Conservation (phyloP, 768 basidiomycete genomes). For the Suillus plorans region DNA sequence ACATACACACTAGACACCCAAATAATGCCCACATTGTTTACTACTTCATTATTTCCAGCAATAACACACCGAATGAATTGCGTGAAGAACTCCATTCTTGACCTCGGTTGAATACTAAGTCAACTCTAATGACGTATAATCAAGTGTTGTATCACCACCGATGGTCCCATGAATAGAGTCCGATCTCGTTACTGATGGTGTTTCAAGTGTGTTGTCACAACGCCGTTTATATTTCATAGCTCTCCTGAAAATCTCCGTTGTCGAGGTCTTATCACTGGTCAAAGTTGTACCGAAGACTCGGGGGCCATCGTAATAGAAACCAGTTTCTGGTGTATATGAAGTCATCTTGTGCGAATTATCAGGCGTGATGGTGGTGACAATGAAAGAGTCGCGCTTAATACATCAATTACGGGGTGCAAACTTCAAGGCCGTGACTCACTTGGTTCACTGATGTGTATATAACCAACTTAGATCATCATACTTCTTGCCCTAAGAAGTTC, state of each 20-base stretch:
- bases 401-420: background rate
- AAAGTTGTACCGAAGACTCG: background rate
- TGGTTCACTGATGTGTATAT: background rate
- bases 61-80: background rate
- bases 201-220: background rate
- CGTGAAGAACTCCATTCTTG: constrained; percentile 3
- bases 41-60: constrained; percentile 10
- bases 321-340: background rate
- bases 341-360: background rate
- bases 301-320: background rate
- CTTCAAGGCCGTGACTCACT: background rate
- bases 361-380: background rate
- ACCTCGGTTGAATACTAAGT: background rate
- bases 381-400: background rate
- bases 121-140: background rate
- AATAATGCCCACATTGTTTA: constrained; percentile 12
- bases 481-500: constrained; percentile 21
- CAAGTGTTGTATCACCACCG: background rate
- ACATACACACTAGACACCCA: constrained; percentile 9
- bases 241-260: background rate
- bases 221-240: background rate
- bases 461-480: constrained; percentile 6
- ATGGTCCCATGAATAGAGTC: background rate
- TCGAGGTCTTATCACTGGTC: background rate
- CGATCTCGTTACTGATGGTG: background rate